Base-by-base conservation (phyloP, 1,284 basidiomycete genomes). In the Boletus semigastroideus region DNA sequence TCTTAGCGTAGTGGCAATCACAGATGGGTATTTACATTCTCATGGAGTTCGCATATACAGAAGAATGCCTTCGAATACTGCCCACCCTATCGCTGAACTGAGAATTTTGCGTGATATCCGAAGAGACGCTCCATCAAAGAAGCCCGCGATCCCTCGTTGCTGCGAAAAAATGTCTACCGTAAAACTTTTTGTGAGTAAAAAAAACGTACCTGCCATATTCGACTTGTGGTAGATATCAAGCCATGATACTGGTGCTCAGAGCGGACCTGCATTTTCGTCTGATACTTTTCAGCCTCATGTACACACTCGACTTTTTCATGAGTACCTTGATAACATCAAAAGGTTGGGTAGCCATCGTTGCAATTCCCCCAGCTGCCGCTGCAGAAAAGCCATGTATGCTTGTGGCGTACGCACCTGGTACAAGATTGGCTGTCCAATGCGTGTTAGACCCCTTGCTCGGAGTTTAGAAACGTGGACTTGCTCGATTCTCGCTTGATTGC, bases 41-140 rank as follows among this genome's bases (percentile, higher is more conserved):
- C 46, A 63, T 43, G 45, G 22, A 43, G 68, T 74, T 60, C 76
- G 78, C 62, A 83, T 76, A 54, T 83, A 78, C 64, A 84, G 82
- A 50, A 94, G 73, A 39, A 92, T 68, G 30, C 84, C 89, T 70
- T 96, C 94, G 62, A 95, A 97, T 1, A 94, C 90, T 1, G 86
- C 90, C 94, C 94, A 98, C 0, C 87, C 92, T 55, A 98, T 93
- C 0, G 87, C 89, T 20, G 91, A 93, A 62, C 90, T 92, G n/a
- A 92, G 74, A 1, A 95, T 85, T 68, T 97, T 98, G 43, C 94
- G 80, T 6, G 87, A 85, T 62, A 96, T 80, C 11, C 94, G 82
- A 38, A 98, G 74, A 1, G 86, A 86, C 19, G 84, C 83, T 2
- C 94, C 94, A 54, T 92, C 90, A 64, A 96, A 93, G 69, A 94